Percentiles rank a stretch among this genome's conserved stretches.
These are phyloP conservation scores for Monosporascus cannonballus DNA, from an alignment of 2,329 filamentous ascomycete species.

Conservation along the genomic window DNA sequence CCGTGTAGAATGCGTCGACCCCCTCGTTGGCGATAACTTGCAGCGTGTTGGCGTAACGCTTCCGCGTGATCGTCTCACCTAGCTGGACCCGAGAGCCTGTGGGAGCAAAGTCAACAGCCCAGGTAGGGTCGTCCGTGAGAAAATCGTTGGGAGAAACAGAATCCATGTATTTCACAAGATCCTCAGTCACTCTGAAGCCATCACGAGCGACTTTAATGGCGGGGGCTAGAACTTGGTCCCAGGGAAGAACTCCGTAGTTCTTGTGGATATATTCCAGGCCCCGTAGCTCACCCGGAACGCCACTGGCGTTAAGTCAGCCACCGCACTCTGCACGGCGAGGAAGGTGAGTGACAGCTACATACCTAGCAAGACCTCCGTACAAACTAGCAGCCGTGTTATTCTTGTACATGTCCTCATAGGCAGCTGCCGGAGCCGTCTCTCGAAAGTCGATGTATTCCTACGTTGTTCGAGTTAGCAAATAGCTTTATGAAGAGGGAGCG, in stretches of 20 bases:
- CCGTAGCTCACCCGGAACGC: slow-evolving; percentile 64
- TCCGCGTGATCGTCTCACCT: slow-evolving; percentile 34
- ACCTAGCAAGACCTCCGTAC: slow-evolving; percentile 64
- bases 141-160: slow-evolving; percentile 49
- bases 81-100: slow-evolving; percentile 26
- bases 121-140: slow-evolving; percentile 62
- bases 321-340: slow-evolving; percentile 13
- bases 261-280: slow-evolving; percentile 70
- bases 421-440: slow-evolving; percentile 75
- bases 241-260: slow-evolving; percentile 57
- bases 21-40: slow-evolving; percentile 40
- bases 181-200: slow-evolving; percentile 65
- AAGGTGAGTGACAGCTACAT: slow-evolving; percentile 36
- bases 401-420: slow-evolving; percentile 75
- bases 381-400: slow-evolving; percentile 59
- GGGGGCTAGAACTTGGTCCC: slow-evolving; percentile 62
- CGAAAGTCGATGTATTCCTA: slow-evolving; percentile 84
- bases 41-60: slow-evolving; percentile 50
- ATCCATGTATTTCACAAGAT: slow-evolving; percentile 63
- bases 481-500: too few species aligned
- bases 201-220: slow-evolving; percentile 65
- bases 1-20: slow-evolving; percentile 37
- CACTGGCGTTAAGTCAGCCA: slow-evolving; percentile 33
- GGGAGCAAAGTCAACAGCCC: slow-evolving; percentile 75
- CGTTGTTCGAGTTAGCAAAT: not conserved